Base-by-base conservation (phyloP, 2,329 filamentous ascomycete genomes). In the Aspergillus carbonarius region DNA sequence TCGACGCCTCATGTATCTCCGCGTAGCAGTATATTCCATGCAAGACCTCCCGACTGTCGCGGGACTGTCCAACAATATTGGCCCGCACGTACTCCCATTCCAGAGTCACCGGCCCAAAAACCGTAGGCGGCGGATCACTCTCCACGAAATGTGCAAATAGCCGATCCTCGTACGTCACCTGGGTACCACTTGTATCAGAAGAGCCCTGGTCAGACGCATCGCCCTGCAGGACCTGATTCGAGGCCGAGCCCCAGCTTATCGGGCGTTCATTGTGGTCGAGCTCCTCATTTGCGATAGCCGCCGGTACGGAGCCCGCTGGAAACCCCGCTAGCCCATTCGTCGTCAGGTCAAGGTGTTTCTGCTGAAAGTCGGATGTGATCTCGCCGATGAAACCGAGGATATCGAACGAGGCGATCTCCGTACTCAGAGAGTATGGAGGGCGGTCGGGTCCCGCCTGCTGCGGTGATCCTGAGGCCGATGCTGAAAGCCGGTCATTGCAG, bases 321-420 rank as follows among this genome's bases (percentile, higher is more conserved):
- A 54, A 32, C 10, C 37, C 37, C 10, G 37, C 18, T 13, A 23
- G 37, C 1, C 39, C 58, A 56, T 69, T 63, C 30, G 67, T 68
- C 0, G 67, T 69, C 58, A 74, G 54, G 46, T 73, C 69, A 5
- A 69, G 58, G 53, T 74, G 72, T 53, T 71, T 74, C 53, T 73
- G 72, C 35, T 74, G 67, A 23, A 74, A 60, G 42, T 74, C 72
- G 2, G 70, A 72, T 3, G 70, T 73, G 10, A 74, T 72, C 2
- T 68, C 72, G n/a, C 72, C 71, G 53, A 74, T 74, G 39, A 74
- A 74, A 2, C 67, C 64, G n/a, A 73, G 68, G 65, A 74, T 74
- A 54, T 74, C 72, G 54, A 74, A 74, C 5, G 66, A 60, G 7
- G 62, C 61, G 10, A 68, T 53, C 17, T 66, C 65, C 17, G 42